Base-by-base conservation (phyloP, 257 asterid species). In the Gynochthodes officinalis region DNA sequence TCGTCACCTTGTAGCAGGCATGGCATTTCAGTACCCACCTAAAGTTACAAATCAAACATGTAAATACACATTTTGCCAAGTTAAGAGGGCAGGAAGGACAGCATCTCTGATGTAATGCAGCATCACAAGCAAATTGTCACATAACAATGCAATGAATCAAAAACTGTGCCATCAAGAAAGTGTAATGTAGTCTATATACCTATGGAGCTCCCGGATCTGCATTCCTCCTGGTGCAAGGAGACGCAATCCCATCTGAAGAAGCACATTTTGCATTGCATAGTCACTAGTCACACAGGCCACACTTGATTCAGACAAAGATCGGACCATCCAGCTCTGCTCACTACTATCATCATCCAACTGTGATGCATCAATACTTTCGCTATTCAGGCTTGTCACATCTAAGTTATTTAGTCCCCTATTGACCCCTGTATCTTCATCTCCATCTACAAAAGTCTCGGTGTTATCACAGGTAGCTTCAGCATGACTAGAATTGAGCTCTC, bases 1-100 rank as follows among this genome's bases (percentile, higher is more conserved):
- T 95, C 42, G 99, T 92, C 76, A 95, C 97, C 85, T 92, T 95
- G 82, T 70, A 83, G 84, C 99, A 95, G 73, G 99, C 99, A 78
- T 95, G 99, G 84, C 99, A 95, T 76, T 86, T 90, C 76, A 92
- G 90, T 76, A 95, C 97, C 99, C 98, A 95, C 88, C 98, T 95
- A 81, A 59, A 55, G n/a, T 63, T 30, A 74, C 62, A 48, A 69
- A 62, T 42, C 40, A 59, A 9, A 48, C 57, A 75, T 21, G 5
- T 66, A 42, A 74, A 18, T 37, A 37, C 16, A 27, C 11, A 64
- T 49, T 14, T n/a, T 50, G 46, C n/a, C 44, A 57, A 7, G 49
- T 49, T 53, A 37, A 32, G 53, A 28, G 42, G 23, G 28, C 59
- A 53, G 33, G 5, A 18, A 73, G 8, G 52, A 63, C 25, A 49